These are phyloP conservation scores for Venturia effusa DNA, from an alignment of 2,329 filamentous ascomycete genomes.

Conservation along the genomic window DNA sequence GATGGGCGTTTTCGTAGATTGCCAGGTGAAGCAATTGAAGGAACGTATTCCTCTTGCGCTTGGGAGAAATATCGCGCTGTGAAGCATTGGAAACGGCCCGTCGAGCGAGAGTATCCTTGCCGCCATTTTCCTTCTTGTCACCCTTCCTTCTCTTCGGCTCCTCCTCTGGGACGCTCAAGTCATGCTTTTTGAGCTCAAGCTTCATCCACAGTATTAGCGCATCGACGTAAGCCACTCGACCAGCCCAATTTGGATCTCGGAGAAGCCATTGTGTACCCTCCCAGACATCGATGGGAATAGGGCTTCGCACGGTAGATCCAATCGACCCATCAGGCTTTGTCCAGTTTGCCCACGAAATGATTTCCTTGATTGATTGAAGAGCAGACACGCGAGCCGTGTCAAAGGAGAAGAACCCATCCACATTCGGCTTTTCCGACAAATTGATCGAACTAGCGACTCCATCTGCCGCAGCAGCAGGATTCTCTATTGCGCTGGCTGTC, in stretches of 20 bases:
- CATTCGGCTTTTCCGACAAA: constrained; percentile 41
- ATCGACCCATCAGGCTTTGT: constrained; percentile 34
- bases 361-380: constrained; percentile 69
- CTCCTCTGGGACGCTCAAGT: constrained; percentile 50
- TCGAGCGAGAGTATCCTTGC: constrained; percentile 36
- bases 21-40: constrained; percentile 73
- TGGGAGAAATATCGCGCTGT: constrained; percentile 44
- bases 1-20: constrained; percentile 78
- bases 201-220: constrained; percentile 76
- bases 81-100: constrained; percentile 61
- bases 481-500: constrained; percentile 37
- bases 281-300: constrained; percentile 75
- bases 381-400: constrained; percentile 52
- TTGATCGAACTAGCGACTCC: constrained; percentile 37
- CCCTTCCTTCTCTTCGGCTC: constrained; percentile 19
- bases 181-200: constrained; percentile 59
- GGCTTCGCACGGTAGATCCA: constrained; percentile 56
- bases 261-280: constrained; percentile 94
- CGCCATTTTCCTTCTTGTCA: constrained; percentile 32
- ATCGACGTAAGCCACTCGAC: constrained; percentile 77
- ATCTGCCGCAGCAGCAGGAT: constrained; percentile 38
- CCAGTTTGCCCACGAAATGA: constrained; percentile 71
- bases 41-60: constrained; percentile 53
- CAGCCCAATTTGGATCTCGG: constrained; percentile 63
- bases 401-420: constrained; percentile 52